Conservation (phyloP, 2,329 filamentous ascomycete genomes). For the Aspergillus flavus region DNA sequence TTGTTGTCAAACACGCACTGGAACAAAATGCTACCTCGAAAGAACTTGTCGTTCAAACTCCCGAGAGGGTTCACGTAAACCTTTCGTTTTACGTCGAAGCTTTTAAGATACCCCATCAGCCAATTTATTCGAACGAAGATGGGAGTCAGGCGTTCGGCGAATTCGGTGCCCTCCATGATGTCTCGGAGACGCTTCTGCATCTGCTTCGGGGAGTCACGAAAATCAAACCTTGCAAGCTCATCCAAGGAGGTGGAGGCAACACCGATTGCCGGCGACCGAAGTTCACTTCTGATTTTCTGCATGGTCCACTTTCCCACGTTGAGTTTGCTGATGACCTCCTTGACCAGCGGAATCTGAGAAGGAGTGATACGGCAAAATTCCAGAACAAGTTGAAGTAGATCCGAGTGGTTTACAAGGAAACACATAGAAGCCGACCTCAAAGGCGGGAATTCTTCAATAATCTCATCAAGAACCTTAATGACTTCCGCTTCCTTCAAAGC, state of each 20-base stretch:
- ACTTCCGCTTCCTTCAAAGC: conserved; percentile 91
- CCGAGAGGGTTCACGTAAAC: conserved; percentile 83
- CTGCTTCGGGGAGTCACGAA: conserved; percentile 72
- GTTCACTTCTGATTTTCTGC: conserved; percentile 78
- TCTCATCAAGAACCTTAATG: conserved; percentile 91
- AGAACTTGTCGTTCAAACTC: conserved; percentile 91
- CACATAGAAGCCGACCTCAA: conserved; percentile 74
- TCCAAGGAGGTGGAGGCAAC: conserved; percentile 88
- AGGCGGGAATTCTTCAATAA: conserved; percentile 77
- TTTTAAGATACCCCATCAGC: conserved; percentile 74
- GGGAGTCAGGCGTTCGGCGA: conserved; percentile 53
- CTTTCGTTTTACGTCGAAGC: conserved; percentile 73
- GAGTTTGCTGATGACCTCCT: conserved; percentile 82
- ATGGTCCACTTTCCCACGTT: conserved; percentile 81
- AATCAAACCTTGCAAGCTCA: conserved; percentile 88
- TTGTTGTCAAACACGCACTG: conserved; percentile 88
- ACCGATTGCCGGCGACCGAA: conserved; percentile 78
- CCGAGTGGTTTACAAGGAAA: conserved; percentile 87
- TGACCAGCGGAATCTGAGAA: conserved; percentile 69
- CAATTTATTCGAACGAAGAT: conserved; percentile 77
- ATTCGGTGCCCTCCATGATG: conserved; percentile 58
- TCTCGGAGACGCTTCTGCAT: conserved; percentile 65
- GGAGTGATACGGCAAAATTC: conserved; percentile 80
- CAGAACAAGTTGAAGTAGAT: conserved; percentile 84
- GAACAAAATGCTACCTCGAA: conserved; percentile 81